Conservation (phyloP, 345 rosid species). For the Syzygium jambos region DNA sequence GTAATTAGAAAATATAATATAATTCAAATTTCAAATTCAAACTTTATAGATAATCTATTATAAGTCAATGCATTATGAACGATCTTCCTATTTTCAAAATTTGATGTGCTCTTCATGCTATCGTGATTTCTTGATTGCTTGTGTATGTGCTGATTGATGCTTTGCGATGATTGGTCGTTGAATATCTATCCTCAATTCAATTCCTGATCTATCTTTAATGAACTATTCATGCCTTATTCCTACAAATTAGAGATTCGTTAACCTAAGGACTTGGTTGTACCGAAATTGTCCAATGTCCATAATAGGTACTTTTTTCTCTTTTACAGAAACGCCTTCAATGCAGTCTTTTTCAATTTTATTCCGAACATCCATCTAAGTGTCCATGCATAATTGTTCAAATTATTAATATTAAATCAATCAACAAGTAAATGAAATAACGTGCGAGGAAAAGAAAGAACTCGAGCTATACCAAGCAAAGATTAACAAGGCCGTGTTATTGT, state of each 20-base stretch:
- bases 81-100: background rate
- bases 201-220: accelerated
- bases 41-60: background rate
- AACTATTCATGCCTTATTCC: background rate
- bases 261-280: accelerated
- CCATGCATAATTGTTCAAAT: background rate
- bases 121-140: background rate
- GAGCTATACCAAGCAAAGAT: background rate
- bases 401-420: too few relatives aligned
- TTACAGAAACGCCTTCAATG: background rate
- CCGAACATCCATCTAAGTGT: background rate
- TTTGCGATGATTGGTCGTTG: background rate
- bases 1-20: background rate
- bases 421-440: background rate
- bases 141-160: background rate
- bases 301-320: accelerated
- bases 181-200: accelerated
- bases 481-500: background rate
- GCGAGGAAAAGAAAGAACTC: background rate
- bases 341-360: background rate
- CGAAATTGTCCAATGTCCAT: accelerated
- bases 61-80: background rate
- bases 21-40: background rate
- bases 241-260: accelerated
- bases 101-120: background rate